Base-by-base conservation (phyloP, 2,329 filamentous ascomycete species). In the Domatiomyces globalis region DNA sequence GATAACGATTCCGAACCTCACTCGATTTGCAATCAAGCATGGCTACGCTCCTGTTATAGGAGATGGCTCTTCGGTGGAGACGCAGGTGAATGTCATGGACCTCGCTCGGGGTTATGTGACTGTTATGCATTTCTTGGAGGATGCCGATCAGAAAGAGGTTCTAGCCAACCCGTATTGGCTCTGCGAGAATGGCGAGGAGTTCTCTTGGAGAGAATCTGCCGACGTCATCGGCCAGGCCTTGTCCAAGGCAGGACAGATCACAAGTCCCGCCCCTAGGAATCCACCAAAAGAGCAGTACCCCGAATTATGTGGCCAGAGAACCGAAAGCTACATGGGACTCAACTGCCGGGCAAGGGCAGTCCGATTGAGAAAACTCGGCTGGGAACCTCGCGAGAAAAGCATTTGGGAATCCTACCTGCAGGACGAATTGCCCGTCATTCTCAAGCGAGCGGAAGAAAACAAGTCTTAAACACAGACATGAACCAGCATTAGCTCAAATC, bases 151-250 rank as follows among this genome's bases (percentile, higher is more conserved):
- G 0, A 53, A 57, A 6, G 60, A 67, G 2, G 54, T 67, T 2
- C 56, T 69, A 1, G 52, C 63, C 33, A 74, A 75, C 53, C 72
- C 71, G 1, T 76, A 75, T 56, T 76, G 68, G 58, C 74, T 75
- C 62, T 69, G 65, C 61, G 54, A 56, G 58, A 64, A 67, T 19
- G 69, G 69, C 19, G 47, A 64, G 7, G 72, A 75, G 56, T 63
- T 66, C 10, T 69, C 67, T 19, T 75, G 71, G 72, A 59, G 59
- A 17, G 67, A 70, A 5, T 61, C 67, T 10, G 69, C 70, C 0
- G 57, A 53, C 4, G 56, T 62, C 2, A 69, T 74, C 52, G 71
- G 69, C 1, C 53, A 62, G 39, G 61, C 58, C 5, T 61, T 74
- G 22, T 58, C 69, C 45, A 52, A 61, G 48, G 64, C 62, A 4